Evolutionary conservation across 2,329 filamentous ascomycete species (phyloP), one percentile per base, ranked within the genome.

Genomic region (Fusarium udum): DNA sequence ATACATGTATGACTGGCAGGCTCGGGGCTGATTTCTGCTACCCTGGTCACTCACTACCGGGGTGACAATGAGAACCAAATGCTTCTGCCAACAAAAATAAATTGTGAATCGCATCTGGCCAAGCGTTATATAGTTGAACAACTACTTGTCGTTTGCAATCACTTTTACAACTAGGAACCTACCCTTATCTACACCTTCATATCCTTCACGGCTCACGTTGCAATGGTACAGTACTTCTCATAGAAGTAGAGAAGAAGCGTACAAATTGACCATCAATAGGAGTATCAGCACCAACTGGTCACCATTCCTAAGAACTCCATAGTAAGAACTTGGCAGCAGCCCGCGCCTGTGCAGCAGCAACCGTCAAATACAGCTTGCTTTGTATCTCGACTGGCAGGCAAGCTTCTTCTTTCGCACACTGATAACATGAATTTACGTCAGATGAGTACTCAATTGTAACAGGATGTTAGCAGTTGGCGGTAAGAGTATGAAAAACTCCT

Each of bases 351-450:
- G 45, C 43, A 37, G 32, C 55, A 59, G 45, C 52, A 64, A 42
- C 22, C 61, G 24, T 12, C 36, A 32, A 46, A 52, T 15, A 37
- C 45, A 16, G 55, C 61, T 43, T 59, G 53, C 55, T 64, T 64
- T 36, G 43, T 64, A 31, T 51, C 61, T 32, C 52, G 61, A 24
- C 61, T 64, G 31, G 46, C 61, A 22, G 45, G 45, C 18, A 53
- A 64, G 28, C 45, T 64, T 13, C 52, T 59, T 16, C 31, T 59
- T 51, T 58, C 61, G 14, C 61, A 53, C 18, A 59, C 31, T 59
- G 61, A 64, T 22, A 59, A 59, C 37, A 59, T 59, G 45, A 64
- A 59, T 20, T 59, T 64, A 32, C 52, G 55, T 51, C 36, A 64
- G 16, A 40, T 59, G 53, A 58, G 46, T 28, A 43, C 53, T n/a